A percentile compares a stretch with the other conserved stretches of the same genome.
phyloP scores from a whole-genome alignment of 2,329 filamentous ascomycete genomes.

The Knufia petricola region DNA sequence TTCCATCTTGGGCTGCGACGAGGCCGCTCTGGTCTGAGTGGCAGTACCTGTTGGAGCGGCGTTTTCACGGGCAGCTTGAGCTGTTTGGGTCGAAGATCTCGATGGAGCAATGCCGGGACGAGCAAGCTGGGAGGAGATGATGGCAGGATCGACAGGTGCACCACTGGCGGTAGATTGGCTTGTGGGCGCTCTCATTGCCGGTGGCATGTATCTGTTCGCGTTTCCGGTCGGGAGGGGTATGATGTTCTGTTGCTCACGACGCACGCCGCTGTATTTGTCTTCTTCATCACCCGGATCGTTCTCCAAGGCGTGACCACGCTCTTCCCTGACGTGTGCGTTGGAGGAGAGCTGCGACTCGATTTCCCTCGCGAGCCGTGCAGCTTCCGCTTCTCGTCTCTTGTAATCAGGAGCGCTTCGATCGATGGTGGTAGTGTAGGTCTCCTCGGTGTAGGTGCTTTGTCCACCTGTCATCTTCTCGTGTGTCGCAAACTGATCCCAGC shows the following conservation, averaged over 20 bases:
- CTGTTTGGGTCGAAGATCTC: constrained; percentile 18
- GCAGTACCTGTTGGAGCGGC: constrained; percentile 23
- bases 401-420: constrained; percentile 77
- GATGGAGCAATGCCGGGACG: constrained; percentile 35
- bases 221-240: constrained; percentile 54
- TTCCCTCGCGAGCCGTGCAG: constrained; percentile 76
- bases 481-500: constrained; percentile 89
- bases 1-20: constrained; percentile 46
- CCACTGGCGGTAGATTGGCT: constrained; percentile 64
- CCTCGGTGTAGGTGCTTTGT: constrained; percentile 85
- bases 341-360: constrained; percentile 68
- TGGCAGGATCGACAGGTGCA: constrained; percentile 74
- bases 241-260: constrained; percentile 52
- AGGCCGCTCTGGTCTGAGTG: constrained; percentile 21
- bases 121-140: constrained; percentile 74
- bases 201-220: constrained; percentile 76
- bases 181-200: constrained; percentile 71
- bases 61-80: constrained; percentile 26
- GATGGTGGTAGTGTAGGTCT: constrained; percentile 85
- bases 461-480: constrained; percentile 84
- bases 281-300: constrained; percentile 73
- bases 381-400: constrained; percentile 64
- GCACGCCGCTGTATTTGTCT: constrained; percentile 93
- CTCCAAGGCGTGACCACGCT: constrained; percentile 60
- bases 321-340: constrained; percentile 81